phyloP scores from a whole-genome alignment of 306 rosid species.

The Canavalia gladiata region DNA sequence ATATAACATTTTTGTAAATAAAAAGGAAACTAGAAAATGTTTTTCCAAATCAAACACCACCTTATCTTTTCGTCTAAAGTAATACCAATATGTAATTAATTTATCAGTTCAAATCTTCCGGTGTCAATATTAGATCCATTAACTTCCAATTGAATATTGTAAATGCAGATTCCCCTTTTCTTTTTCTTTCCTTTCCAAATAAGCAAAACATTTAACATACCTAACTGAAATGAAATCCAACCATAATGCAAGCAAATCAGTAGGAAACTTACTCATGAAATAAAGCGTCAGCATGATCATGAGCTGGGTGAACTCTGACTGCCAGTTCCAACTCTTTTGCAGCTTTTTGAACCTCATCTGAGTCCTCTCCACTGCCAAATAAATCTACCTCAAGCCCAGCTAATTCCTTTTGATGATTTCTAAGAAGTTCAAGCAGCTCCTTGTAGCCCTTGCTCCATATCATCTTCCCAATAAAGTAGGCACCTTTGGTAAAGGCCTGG shows the following conservation, averaged over 20 bases:
- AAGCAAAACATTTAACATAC: slow-evolving; percentile 6
- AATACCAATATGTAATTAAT: not conserved
- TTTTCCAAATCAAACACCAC: too few species aligned
- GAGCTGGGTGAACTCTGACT: slow-evolving; percentile 81
- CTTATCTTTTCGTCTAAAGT: not conserved
- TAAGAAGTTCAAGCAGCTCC: slow-evolving; percentile 84
- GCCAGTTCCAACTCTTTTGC: slow-evolving; percentile 68
- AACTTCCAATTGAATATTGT: slow-evolving; percentile 24
- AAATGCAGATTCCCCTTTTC: slow-evolving; percentile 18
- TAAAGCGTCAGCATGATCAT: slow-evolving; percentile 83
- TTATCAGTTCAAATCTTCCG: not conserved
- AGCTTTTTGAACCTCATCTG: slow-evolving; percentile 73
- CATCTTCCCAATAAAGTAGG: slow-evolving; percentile 98
- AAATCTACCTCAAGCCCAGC: slow-evolving; percentile 84
- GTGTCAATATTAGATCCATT: slow-evolving; percentile 26
- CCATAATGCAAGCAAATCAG: slow-evolving; percentile 4
- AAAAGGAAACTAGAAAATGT: too few species aligned
- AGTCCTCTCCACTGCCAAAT: slow-evolving; percentile 94
- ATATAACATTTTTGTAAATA: too few species aligned
- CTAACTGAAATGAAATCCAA: slow-evolving; percentile 34
- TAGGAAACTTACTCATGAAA: slow-evolving; percentile 84
- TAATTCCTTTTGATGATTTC: slow-evolving; percentile 70
- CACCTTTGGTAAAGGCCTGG: slow-evolving; percentile 75
- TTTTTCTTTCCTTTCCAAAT: slow-evolving; percentile 37
- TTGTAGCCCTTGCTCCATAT: slow-evolving; percentile 96